Evolutionary conservation across 257 asterid genomes (phyloP).

Genomic region (Dorcoceras hygrometricum): DNA sequence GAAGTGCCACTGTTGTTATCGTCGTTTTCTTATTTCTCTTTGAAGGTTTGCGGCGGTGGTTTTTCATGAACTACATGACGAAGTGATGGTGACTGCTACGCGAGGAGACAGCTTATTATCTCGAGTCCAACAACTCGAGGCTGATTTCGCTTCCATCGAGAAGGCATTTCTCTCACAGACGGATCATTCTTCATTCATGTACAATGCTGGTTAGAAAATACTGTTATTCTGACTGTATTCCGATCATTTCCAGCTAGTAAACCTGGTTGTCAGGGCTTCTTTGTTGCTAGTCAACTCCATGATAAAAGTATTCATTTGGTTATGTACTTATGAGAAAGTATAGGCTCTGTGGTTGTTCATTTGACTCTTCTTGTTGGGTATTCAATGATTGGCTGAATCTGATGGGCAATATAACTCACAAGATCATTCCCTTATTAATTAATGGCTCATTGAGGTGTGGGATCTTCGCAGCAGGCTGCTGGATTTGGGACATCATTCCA

Average conservation of each 20-base stretch:
- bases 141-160: conserved; percentile 74
- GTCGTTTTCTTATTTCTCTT: too few species aligned
- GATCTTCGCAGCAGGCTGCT: background rate
- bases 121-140: conserved; percentile 92
- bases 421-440: background rate
- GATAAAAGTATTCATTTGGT: background rate
- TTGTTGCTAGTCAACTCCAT: background rate
- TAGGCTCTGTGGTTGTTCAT: background rate
- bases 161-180: conserved; percentile 88
- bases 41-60: conserved; percentile 95
- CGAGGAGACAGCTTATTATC: conserved; percentile 74
- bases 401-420: background rate
- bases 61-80: conserved; percentile 87
- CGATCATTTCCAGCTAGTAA: background rate
- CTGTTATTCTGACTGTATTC: background rate
- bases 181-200: conserved; percentile 68
- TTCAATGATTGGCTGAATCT: background rate
- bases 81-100: conserved; percentile 86
- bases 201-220: conserved; percentile 13
- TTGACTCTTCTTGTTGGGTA: background rate
- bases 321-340: background rate
- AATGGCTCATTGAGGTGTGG: background rate
- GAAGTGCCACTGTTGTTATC: background rate
- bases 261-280: background rate
- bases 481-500: background rate